Conservation (phyloP, 805 yeast species). For the Priceomyces castillae region DNA sequence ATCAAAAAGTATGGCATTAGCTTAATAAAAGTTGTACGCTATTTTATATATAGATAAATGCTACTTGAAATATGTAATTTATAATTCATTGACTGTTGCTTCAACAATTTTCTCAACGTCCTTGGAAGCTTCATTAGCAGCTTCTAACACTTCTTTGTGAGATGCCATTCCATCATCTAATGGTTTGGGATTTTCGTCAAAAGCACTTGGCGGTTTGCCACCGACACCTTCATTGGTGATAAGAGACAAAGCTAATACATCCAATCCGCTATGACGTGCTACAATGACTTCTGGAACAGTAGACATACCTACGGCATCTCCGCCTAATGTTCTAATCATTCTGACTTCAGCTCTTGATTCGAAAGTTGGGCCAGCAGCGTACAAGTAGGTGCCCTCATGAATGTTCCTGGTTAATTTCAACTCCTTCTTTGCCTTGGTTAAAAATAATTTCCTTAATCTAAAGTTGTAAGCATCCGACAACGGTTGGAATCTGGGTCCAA, state of each 20-base stretch:
- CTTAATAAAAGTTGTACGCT: not conserved
- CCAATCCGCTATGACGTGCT: slow-evolving; percentile 84
- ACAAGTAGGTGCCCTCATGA: slow-evolving; percentile 85
- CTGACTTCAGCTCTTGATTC: slow-evolving; percentile 93
- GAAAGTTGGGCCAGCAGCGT: slow-evolving; percentile 90
- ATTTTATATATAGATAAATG: not conserved
- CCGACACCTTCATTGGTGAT: slow-evolving; percentile 82
- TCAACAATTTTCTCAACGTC: slow-evolving; percentile 75
- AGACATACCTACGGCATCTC: slow-evolving; percentile 96
- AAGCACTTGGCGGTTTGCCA: slow-evolving; percentile 64
- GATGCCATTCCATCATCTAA: slow-evolving; percentile 77
- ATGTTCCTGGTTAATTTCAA: slow-evolving; percentile 54
- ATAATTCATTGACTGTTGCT: slow-evolving; percentile 51
- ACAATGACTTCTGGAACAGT: slow-evolving; percentile 95
- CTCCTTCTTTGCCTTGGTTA: slow-evolving; percentile 47
- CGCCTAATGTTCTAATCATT: slow-evolving; percentile 67
- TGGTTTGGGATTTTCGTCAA: slow-evolving; percentile 50
- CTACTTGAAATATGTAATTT: slow-evolving; percentile 5
- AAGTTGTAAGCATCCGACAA: slow-evolving; percentile 87
- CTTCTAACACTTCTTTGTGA: slow-evolving; percentile 87
- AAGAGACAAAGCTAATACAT: slow-evolving; percentile 78
- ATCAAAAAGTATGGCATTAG: slow-evolving; percentile 3
- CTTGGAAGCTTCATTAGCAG: slow-evolving; percentile 73
- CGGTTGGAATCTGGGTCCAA: slow-evolving; percentile 87
- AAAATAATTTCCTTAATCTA: slow-evolving; percentile 61